These are phyloP conservation scores for Candida cerambycidarum DNA, from an alignment of 805 yeast genomes.

Conservation along the genomic window DNA sequence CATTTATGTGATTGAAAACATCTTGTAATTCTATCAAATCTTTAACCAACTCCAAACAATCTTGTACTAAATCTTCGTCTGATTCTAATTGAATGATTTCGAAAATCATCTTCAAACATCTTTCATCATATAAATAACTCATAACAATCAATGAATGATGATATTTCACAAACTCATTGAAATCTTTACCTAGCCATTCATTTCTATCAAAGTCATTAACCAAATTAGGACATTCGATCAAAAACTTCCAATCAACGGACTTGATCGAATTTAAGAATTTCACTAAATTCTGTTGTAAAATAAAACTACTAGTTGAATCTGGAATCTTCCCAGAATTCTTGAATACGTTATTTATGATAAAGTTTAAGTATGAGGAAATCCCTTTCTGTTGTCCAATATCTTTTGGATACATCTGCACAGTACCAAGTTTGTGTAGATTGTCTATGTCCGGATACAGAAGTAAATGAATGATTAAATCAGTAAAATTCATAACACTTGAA, in stretches of 20 bases:
- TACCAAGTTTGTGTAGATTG: neutral
- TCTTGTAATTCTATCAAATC: conserved; percentile 52
- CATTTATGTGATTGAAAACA: neutral
- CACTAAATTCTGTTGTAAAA: conserved; percentile 51
- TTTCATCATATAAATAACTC: conserved; percentile 61
- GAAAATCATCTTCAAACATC: conserved; percentile 56
- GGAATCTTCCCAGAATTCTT: conserved; percentile 46
- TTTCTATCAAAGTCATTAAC: conserved; percentile 4
- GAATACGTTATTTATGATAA: conserved; percentile 64
- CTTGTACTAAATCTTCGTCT: conserved; percentile 36
- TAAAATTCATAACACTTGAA: conserved; percentile 58
- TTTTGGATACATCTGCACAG: conserved; percentile 53
- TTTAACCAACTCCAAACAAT: conserved; percentile 26
- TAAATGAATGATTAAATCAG: conserved; percentile 50
- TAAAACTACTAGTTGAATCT: conserved; percentile 27
- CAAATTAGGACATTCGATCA: conserved; percentile 32
- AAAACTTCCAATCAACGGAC: conserved; percentile 43
- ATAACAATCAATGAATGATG: conserved; percentile 71
- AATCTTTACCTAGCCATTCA: conserved; percentile 14
- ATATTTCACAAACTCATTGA: conserved; percentile 45
- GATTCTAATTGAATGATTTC: conserved; percentile 56
- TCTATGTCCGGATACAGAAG: neutral
- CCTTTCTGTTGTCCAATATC: conserved; percentile 65
- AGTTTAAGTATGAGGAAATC: conserved; percentile 78
- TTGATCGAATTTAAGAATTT: conserved; percentile 40